Percentiles rank a stretch among this genome's conserved stretches.
These are phyloP conservation scores for Backusella tarrabulga DNA, from an alignment of 192 early-diverging fungal genomes.

Conservation along the genomic window DNA sequence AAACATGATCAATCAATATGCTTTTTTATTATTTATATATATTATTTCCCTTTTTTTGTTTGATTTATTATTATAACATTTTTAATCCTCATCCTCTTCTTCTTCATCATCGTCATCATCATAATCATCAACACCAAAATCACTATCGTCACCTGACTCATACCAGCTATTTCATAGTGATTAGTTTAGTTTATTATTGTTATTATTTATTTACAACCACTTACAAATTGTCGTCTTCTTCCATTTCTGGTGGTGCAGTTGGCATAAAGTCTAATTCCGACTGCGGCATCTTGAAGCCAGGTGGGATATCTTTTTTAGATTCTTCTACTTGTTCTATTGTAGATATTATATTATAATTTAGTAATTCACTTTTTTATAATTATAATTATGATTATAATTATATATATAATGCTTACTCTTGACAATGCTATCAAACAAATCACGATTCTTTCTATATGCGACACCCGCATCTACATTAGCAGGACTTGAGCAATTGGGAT, in stretches of 20 bases:
- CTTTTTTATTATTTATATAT: background rate
- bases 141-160: slow-evolving; percentile 38
- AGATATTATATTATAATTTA: no score
- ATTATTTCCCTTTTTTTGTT: background rate
- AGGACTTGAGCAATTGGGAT: slow-evolving; percentile 53
- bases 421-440: slow-evolving; percentile 38
- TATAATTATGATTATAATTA: no score
- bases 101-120: slow-evolving; percentile 38
- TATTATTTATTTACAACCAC: slow-evolving; percentile 1
- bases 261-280: slow-evolving; percentile 40
- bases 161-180: slow-evolving; percentile 23
- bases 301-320: slow-evolving; percentile 47
- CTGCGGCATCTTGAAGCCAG: slow-evolving; percentile 45
- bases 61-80: background rate
- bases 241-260: slow-evolving; percentile 34
- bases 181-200: no score
- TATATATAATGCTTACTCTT: slow-evolving; percentile 11
- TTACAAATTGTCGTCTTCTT: slow-evolving; percentile 44
- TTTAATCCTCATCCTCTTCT: slow-evolving; percentile 27
- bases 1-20: background rate
- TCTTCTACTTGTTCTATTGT: slow-evolving; percentile 44
- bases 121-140: slow-evolving; percentile 44
- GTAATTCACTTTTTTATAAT: no score
- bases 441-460: slow-evolving; percentile 42
- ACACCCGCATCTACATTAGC: slow-evolving; percentile 56